These are phyloP conservation scores for Pyrenophora tritici-repentis DNA, from an alignment of 2,329 filamentous ascomycete genomes.

Conservation along the genomic window DNA sequence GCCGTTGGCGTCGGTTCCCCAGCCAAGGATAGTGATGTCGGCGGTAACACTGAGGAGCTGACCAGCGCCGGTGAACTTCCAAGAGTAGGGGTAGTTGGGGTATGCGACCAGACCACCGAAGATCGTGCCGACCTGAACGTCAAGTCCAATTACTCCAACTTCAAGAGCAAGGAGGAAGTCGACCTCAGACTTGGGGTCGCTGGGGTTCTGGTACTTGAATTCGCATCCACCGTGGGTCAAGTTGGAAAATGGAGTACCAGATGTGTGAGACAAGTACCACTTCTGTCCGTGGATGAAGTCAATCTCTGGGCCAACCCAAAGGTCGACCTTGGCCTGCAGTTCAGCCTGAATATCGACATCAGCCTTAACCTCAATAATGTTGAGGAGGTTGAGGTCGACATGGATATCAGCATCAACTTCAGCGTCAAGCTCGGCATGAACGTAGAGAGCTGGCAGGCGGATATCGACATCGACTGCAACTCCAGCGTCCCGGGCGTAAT, in stretches of 20 bases:
- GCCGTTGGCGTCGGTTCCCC: slow-evolving; percentile 22
- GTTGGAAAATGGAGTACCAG: slow-evolving; percentile 12
- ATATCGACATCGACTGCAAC: slow-evolving; percentile 7
- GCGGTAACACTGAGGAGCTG: slow-evolving; percentile 18
- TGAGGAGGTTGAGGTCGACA: no score
- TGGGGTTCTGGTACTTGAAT: slow-evolving; percentile 14
- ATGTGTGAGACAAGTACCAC: slow-evolving; percentile 25
- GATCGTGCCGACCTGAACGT: slow-evolving; percentile 17
- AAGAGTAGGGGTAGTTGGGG: not conserved
- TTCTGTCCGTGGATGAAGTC: slow-evolving; percentile 21
- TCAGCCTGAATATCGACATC: no score
- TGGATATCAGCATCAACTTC: not conserved
- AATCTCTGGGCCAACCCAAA: slow-evolving; percentile 12
- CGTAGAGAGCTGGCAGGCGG: slow-evolving; percentile 9
- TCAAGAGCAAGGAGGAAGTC: slow-evolving; percentile 30
- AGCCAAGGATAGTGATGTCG: slow-evolving; percentile 18
- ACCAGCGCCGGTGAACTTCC: slow-evolving; percentile 18
- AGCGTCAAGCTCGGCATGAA: slow-evolving; percentile 12
- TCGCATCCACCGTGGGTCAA: slow-evolving; percentile 27
- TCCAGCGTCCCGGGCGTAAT: no score
- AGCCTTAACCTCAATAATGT: no score
- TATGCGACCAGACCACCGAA: slow-evolving; percentile 23
- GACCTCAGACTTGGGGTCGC: slow-evolving; percentile 9
- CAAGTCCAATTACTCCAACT: slow-evolving; percentile 12
- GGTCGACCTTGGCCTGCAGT: not conserved